Percentiles rank a stretch among this genome's conserved stretches.
phyloP scores from a whole-genome alignment of 2,329 filamentous ascomycete species.

The Aspergillus chevalieri region DNA sequence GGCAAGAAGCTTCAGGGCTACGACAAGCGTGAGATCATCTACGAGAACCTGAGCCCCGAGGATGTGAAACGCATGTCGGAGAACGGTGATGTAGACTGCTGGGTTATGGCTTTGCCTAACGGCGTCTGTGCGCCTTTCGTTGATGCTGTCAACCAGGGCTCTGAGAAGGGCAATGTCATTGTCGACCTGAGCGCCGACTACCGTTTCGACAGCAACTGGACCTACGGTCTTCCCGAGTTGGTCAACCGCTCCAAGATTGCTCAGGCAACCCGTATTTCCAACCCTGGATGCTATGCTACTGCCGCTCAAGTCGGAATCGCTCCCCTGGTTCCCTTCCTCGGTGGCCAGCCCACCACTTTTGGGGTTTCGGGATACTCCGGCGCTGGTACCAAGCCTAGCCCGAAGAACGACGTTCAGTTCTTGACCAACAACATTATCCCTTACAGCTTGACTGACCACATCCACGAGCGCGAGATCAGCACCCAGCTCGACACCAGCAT shows the following conservation, averaged over 20 bases:
- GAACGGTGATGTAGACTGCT: slow-evolving; percentile 81
- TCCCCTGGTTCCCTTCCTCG: slow-evolving; percentile 71
- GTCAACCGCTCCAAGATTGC: slow-evolving; percentile 70
- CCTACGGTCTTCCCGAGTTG: slow-evolving; percentile 84
- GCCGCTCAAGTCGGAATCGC: slow-evolving; percentile 85
- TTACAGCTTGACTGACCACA: slow-evolving; percentile 86
- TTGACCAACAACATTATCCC: slow-evolving; percentile 84
- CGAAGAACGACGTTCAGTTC: slow-evolving; percentile 83
- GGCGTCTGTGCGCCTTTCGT: slow-evolving; percentile 91
- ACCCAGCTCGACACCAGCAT: slow-evolving; percentile 66
- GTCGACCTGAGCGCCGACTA: slow-evolving; percentile 96
- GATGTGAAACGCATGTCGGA: slow-evolving; percentile 81
- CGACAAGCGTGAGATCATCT: slow-evolving; percentile 81
- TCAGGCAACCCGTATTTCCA: slow-evolving; percentile 73
- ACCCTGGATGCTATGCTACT: slow-evolving; percentile 94
- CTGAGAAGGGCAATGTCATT: slow-evolving; percentile 65
- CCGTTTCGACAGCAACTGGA: slow-evolving; percentile 78
- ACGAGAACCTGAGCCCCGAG: slow-evolving; percentile 82
- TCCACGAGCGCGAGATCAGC: slow-evolving; percentile 89
- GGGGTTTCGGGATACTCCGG: slow-evolving; percentile 92
- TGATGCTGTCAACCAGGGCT: slow-evolving; percentile 72
- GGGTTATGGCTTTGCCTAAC: slow-evolving; percentile 96
- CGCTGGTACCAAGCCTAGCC: slow-evolving; percentile 85
- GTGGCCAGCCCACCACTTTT: slow-evolving; percentile 74
- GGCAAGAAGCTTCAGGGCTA: slow-evolving; percentile 87